Evolutionary conservation across 768 basidiomycete genomes (phyloP).

Genomic region (Pluteus cervinus): DNA sequence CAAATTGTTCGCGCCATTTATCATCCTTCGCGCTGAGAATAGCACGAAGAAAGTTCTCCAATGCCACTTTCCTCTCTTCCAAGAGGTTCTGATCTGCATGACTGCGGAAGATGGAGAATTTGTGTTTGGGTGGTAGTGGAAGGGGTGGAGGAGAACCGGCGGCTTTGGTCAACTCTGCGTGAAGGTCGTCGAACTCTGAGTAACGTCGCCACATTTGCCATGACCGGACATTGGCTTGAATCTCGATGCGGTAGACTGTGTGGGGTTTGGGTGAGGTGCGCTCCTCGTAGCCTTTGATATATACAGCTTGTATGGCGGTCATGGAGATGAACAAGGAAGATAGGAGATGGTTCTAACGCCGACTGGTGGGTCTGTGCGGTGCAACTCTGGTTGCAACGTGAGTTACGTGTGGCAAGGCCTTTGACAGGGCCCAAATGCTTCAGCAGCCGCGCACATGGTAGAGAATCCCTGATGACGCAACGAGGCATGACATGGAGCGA

Average conservation of each 20-base stretch:
- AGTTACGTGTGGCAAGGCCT: no score
- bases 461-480: no score
- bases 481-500: no score
- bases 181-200: conserved; percentile 88
- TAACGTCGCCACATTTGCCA: conserved; percentile 96
- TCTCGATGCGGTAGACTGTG: conserved; percentile 74
- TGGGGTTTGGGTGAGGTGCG: conserved; percentile 70
- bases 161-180: conserved; percentile 75
- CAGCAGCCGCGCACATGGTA: no score
- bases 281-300: conserved; percentile 64
- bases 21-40: conserved; percentile 80
- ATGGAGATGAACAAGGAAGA: conserved; percentile 23
- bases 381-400: no score
- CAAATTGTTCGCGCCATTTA: conserved; percentile 72
- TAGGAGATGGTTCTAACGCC: no score
- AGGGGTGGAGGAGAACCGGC: conserved; percentile 76
- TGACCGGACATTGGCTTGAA: conserved; percentile 83
- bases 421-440: no score
- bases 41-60: conserved; percentile 82
- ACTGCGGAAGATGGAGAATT: conserved; percentile 59
- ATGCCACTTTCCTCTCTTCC: conserved; percentile 69
- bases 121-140: conserved; percentile 80
- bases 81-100: conserved; percentile 55
- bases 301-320: conserved; percentile 75
- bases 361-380: no score